Conservation (phyloP, 2,329 filamentous ascomycete genomes). For the Aspergillus calidoustus region DNA sequence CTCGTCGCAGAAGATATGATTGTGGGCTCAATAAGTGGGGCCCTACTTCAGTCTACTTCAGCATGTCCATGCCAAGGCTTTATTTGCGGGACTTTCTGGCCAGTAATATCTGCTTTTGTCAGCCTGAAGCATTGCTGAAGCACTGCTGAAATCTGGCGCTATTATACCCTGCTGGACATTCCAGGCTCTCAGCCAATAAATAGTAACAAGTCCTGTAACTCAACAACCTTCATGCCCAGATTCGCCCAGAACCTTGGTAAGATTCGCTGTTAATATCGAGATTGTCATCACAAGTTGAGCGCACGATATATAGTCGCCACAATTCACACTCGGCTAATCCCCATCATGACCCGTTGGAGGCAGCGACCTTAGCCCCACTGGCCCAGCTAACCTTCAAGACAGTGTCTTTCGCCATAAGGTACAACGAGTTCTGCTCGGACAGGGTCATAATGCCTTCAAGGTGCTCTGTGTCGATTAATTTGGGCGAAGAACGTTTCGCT, state of each 20-base stretch:
- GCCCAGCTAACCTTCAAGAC: conserved; percentile 3
- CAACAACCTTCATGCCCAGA: no score
- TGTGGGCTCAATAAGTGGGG: conserved; percentile 8
- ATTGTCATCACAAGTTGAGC: no score
- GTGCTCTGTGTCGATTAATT: not conserved
- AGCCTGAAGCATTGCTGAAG: conserved; percentile 6
- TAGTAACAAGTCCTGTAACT: no score
- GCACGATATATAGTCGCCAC: no score
- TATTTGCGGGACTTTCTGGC: conserved; percentile 6
- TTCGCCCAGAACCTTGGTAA: no score
- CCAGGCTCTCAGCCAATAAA: no score
- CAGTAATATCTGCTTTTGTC: conserved; percentile 2
- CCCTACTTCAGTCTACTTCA: conserved; percentile 6
- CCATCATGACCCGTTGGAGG: no score
- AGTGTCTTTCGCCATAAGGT: conserved; percentile 3
- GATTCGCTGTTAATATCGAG: no score
- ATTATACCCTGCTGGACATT: no score
- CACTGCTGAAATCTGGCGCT: not conserved
- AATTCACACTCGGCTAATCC: no score
- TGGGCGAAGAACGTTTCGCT: not conserved
- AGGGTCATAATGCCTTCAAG: not conserved
- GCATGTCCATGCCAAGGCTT: conserved; percentile 3
- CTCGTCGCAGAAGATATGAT: no score
- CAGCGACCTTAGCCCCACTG: not conserved
- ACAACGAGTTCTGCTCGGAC: not conserved